These are phyloP conservation scores for Aspergillus taichungensis DNA, from an alignment of 495 filamentous ascomycete genomes.

Conservation along the genomic window DNA sequence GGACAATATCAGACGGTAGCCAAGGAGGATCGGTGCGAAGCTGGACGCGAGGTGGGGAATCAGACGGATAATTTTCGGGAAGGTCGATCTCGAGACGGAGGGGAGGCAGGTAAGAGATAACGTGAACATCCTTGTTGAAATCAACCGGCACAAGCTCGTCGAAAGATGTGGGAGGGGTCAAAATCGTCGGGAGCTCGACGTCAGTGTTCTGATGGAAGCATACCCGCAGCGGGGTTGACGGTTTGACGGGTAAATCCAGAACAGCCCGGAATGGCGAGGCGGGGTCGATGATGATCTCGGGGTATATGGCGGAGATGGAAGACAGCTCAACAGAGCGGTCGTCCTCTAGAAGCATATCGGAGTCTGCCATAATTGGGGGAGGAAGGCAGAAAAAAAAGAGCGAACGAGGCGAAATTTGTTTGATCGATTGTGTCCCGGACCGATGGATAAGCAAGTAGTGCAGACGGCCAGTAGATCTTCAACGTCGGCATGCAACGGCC, in stretches of 20 bases:
- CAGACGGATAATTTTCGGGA: constrained; percentile 65
- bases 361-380: constrained; percentile 20
- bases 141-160: constrained; percentile 15
- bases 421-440: no score
- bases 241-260: constrained; percentile 65
- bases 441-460: no score
- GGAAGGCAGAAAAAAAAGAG: constrained; percentile 5
- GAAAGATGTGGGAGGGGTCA: constrained; percentile 40
- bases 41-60: constrained; percentile 55
- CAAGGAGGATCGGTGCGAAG: constrained; percentile 61
- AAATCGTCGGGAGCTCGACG: constrained; percentile 21
- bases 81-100: constrained; percentile 60
- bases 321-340: constrained; percentile 72
- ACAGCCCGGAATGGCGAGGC: constrained; percentile 50
- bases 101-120: constrained; percentile 68
- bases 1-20: constrained; percentile 53
- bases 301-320: constrained; percentile 81
- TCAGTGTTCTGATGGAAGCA: constrained; percentile 53
- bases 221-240: constrained; percentile 58
- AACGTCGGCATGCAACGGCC: no score
- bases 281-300: constrained; percentile 62
- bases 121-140: constrained; percentile 43
- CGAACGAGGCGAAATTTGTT: no score
- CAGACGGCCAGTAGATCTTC: no score
- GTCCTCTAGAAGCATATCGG: constrained; percentile 37